These are phyloP conservation scores for Ogataea methanolica DNA, from an alignment of 805 yeast species.

Conservation along the genomic window DNA sequence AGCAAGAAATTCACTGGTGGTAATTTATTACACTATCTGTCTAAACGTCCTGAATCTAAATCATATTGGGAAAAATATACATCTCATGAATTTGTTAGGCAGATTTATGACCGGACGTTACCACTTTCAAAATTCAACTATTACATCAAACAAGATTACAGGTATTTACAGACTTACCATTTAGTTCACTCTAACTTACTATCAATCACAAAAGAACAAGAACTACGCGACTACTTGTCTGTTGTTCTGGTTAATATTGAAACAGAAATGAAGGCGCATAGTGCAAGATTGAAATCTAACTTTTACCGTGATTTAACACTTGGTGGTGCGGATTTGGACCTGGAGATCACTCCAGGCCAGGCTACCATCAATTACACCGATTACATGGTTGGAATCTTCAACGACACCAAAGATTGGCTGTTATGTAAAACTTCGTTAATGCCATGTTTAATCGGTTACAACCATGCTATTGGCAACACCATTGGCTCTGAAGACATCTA, in stretches of 20 bases:
- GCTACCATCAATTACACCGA: conserved; percentile 61
- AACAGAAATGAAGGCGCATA: conserved; percentile 54
- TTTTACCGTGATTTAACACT: conserved; percentile 30
- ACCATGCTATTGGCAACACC: conserved; percentile 38
- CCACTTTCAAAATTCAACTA: conserved; percentile 43
- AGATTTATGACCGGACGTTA: conserved; percentile 48
- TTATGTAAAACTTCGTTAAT: conserved; percentile 65
- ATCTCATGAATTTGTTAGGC: conserved; percentile 56
- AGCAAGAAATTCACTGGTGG: neutral
- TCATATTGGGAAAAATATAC: conserved; percentile 55
- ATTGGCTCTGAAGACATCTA: conserved; percentile 5
- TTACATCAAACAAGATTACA: conserved; percentile 57
- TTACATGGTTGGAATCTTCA: conserved; percentile 51
- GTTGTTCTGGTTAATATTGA: conserved; percentile 47
- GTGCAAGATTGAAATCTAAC: conserved; percentile 39
- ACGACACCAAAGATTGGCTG: conserved; percentile 51
- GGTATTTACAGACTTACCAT: conserved; percentile 65
- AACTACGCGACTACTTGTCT: conserved; percentile 45
- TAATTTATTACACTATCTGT: conserved; percentile 39
- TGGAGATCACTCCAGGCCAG: conserved; percentile 41
- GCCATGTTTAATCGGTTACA: conserved; percentile 75
- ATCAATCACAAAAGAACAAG: conserved; percentile 48
- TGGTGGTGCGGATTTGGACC: conserved; percentile 32
- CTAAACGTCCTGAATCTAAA: conserved; percentile 49
- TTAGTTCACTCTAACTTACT: conserved; percentile 62